Conservation (phyloP, 2,329 filamentous ascomycete genomes). For the Thielaviopsis punctulata region DNA sequence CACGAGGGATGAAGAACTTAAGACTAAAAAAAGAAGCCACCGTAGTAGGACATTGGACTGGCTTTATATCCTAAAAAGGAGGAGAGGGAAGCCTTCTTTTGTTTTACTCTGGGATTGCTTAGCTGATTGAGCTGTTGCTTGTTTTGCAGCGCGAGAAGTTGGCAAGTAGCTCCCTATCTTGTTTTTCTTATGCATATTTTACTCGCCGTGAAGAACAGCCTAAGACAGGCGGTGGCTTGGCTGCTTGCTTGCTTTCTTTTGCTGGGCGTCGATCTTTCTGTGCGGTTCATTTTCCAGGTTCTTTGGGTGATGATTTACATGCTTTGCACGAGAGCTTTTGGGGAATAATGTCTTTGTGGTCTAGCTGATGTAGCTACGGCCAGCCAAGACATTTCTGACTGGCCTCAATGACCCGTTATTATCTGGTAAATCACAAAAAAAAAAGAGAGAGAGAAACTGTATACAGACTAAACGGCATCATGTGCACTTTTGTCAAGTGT, state of each 20-base stretch:
- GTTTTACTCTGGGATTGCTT: not conserved
- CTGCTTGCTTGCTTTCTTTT: not conserved
- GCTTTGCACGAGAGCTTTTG: no score
- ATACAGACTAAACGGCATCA: not conserved
- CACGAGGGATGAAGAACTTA: not conserved
- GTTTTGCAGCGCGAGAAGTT: not conserved
- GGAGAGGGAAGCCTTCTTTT: not conserved
- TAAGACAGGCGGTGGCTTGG: not conserved
- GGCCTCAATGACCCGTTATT: not conserved
- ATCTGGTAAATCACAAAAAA: not conserved
- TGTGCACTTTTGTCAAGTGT: not conserved
- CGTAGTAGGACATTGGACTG: not conserved
- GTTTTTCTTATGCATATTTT: no score
- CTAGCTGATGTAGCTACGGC: not conserved
- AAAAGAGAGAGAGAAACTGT: not conserved
- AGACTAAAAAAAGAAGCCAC: not conserved
- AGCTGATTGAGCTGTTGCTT: not conserved
- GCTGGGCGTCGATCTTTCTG: not conserved
- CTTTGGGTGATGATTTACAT: no score
- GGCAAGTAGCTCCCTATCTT: not conserved
- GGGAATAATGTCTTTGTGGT: no score
- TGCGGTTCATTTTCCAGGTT: no score
- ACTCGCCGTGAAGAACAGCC: no score
- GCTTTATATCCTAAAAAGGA: not conserved
- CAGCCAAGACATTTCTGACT: not conserved